phyloP scores from a whole-genome alignment of 1,284 basidiomycete genomes.

The Pholiota adiposa region DNA sequence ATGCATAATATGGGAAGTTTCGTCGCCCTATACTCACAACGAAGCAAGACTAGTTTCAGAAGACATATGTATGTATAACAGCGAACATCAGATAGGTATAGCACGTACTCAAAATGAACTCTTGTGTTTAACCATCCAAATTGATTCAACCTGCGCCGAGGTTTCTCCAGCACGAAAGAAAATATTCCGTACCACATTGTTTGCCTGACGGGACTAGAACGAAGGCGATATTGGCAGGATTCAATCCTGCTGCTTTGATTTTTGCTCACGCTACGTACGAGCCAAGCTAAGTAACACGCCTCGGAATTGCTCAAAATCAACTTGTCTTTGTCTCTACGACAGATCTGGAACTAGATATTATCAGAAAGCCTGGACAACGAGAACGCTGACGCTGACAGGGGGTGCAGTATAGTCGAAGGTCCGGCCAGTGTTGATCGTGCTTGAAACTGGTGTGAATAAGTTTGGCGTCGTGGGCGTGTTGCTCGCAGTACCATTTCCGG shows the following conservation, averaged over 20 bases:
- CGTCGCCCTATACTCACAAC: neutral
- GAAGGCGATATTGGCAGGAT: too few relatives aligned
- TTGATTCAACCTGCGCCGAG: too few relatives aligned
- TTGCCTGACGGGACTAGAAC: too few relatives aligned
- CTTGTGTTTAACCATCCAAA: too few relatives aligned
- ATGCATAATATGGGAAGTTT: constrained; percentile 1
- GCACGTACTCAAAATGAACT: too few relatives aligned
- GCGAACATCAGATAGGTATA: neutral
- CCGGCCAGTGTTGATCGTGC: constrained; percentile 47
- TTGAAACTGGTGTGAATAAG: constrained; percentile 48
- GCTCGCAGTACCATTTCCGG: constrained; percentile 50
- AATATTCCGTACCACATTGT: too few relatives aligned
- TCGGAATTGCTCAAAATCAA: neutral
- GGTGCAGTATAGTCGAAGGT: constrained; percentile 62
- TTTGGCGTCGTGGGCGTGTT: constrained; percentile 59
- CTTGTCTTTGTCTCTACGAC: neutral
- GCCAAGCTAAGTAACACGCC: too few relatives aligned
- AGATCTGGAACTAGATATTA: neutral
- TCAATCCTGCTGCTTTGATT: too few relatives aligned
- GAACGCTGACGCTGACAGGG: constrained; percentile 60
- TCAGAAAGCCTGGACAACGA: constrained; percentile 41
- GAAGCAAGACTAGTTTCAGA: neutral
- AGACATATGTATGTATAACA: neutral
- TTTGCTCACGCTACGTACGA: too few relatives aligned
- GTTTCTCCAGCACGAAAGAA: too few relatives aligned